Evolutionary conservation across 192 early-diverging fungal genomes (phyloP).

Genomic region (Podila epigama): DNA sequence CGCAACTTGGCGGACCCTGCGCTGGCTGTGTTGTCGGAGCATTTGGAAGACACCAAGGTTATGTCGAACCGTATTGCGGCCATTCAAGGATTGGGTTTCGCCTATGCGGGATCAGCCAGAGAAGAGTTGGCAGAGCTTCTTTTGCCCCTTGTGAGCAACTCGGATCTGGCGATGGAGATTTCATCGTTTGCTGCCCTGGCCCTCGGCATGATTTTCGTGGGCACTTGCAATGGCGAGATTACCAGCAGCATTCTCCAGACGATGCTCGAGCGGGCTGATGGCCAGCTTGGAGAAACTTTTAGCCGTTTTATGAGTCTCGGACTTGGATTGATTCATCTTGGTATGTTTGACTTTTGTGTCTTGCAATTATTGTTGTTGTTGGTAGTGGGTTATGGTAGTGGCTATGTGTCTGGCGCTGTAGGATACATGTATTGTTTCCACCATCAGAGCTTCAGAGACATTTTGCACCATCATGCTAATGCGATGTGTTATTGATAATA

Average conservation of each 20-base stretch:
- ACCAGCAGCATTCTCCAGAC: constrained; percentile 90
- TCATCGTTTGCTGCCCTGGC: constrained; percentile 89
- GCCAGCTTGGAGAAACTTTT: constrained; percentile 85
- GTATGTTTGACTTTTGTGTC: constrained; percentile 40
- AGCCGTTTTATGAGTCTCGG: constrained; percentile 95
- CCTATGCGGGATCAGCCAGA: constrained; percentile 90
- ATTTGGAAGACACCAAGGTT: constrained; percentile 68
- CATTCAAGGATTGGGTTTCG: constrained; percentile 88
- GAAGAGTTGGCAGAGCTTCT: constrained; percentile 88
- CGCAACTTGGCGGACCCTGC: constrained; percentile 93
- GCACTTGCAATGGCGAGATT: constrained; percentile 89
- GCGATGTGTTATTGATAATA: constrained; percentile 4
- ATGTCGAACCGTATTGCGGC: constrained; percentile 75
- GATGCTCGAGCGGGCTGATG: constrained; percentile 94
- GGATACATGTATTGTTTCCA: too few species aligned
- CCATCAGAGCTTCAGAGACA: too few species aligned
- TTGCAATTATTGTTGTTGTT: background rate
- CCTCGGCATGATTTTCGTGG: constrained; percentile 92
- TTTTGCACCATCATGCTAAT: too few species aligned
- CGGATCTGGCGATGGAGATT: constrained; percentile 83
- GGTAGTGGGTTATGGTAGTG: background rate
- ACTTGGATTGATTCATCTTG: constrained; percentile 88
- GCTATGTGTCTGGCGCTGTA: too few species aligned
- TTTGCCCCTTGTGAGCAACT: constrained; percentile 82
- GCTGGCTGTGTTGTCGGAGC: constrained; percentile 86